Conservation (phyloP, 148 eudicot genomes). For the Rhododendron mucronatum region DNA sequence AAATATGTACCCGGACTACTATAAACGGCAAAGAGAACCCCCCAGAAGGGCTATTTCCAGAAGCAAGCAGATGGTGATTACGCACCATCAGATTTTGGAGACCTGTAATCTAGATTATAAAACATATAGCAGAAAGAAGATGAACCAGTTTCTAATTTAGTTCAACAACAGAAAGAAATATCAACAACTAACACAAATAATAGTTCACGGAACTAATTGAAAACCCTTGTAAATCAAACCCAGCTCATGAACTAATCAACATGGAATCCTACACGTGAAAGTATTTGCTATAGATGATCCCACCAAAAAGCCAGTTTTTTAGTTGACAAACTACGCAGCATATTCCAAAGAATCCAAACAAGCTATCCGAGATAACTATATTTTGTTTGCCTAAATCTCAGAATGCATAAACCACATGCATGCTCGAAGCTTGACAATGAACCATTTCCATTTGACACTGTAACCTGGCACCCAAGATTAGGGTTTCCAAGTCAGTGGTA, state of each 20-base stretch:
- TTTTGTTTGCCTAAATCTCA: not conserved
- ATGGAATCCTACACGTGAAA: not conserved
- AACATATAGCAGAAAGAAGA: not conserved
- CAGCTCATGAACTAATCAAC: not conserved
- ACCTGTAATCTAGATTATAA: not conserved
- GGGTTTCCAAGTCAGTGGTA: not conserved
- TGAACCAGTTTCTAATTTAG: not conserved
- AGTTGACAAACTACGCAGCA: not conserved
- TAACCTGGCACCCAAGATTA: not conserved
- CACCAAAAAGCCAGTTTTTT: not conserved
- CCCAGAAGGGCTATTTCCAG: conserved; percentile 9
- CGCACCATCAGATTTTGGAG: conserved; percentile 7
- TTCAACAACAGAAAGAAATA: not conserved
- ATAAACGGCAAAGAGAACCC: conserved; percentile 8
- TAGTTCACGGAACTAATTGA: not conserved
- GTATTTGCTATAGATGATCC: not conserved
- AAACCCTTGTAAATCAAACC: not conserved
- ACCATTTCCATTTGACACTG: not conserved
- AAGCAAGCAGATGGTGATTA: conserved; percentile 4
- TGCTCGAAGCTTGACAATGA: not conserved
- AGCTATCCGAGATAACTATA: not conserved
- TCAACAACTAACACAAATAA: not conserved
- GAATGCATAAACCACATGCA: not conserved
- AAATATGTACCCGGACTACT: conserved; percentile 1
- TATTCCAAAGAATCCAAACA: not conserved